Conservation (phyloP, 192 early-diverging fungal species). For the Gigaspora rosea region DNA sequence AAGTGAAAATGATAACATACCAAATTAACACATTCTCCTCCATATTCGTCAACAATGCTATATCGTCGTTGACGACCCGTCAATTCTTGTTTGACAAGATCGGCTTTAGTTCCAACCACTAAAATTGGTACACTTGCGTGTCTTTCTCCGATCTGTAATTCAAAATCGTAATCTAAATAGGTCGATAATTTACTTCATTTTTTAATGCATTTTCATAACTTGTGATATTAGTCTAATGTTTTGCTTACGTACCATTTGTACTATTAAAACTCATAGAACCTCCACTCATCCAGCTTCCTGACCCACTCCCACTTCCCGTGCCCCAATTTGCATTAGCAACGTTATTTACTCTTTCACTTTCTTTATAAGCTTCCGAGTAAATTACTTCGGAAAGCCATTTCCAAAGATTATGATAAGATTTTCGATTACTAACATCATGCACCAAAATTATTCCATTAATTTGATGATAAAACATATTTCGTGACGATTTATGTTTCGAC, state of each 20-base stretch:
- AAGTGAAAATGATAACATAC: conserved; percentile 7
- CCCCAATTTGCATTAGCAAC: background rate
- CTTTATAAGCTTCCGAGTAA: conserved; percentile 28
- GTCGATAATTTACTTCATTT: background rate
- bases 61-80: conserved; percentile 30
- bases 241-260: background rate
- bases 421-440: conserved; percentile 53
- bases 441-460: conserved; percentile 54
- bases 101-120: conserved; percentile 32
- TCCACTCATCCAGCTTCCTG: conserved; percentile 3
- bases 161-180: conserved; percentile 18
- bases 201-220: background rate
- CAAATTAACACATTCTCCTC: conserved; percentile 29
- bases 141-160: conserved; percentile 19
- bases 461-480: conserved; percentile 52
- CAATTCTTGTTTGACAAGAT: conserved; percentile 31
- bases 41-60: conserved; percentile 32
- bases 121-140: conserved; percentile 7
- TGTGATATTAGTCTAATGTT: background rate
- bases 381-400: conserved; percentile 45
- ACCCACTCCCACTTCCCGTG: background rate
- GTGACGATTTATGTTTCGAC: conserved; percentile 47
- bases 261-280: background rate
- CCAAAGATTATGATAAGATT: conserved; percentile 58
- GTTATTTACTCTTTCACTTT: conserved; percentile 1